Evolutionary conservation across 1,139 yeast species (phyloP), one percentile per base, ranked within the genome.

Genomic region (Eremothecium cymbalariae): DNA sequence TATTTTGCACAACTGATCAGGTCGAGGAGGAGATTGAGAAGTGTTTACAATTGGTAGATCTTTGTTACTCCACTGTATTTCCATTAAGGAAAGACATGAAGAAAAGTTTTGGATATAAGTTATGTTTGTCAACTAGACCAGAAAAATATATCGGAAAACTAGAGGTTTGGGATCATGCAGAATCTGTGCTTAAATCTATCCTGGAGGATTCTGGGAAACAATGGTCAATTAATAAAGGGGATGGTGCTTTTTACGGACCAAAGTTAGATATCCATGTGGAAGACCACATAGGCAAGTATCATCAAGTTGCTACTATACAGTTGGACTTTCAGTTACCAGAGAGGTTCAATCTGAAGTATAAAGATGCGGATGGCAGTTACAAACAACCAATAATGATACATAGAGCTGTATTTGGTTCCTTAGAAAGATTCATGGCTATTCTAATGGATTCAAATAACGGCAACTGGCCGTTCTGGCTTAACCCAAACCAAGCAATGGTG

Each of bases 171-270:
- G 65, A 85, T 50, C 63, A 62, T 25, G 99, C 99, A 3, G 98
- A 90, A 60, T 52, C 61, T 12, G 78, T 77, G 46, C 66, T 90
- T 42, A 75, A 71, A 41, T 59, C 62, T 7, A 93, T 90, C 2
- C 64, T 90, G 44, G 66, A 80, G 38, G 56, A 62, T 15, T 70
- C 77, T 15, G 80, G 78, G 6, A 69, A 70, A 25, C 57, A 65
- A 18, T 88, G 95, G 95, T 65, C 70, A 33, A 50, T 84, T 8
- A 80, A 86, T 44, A 82, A 77, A 39, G 95, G 95, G 12, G 99
- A 90, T 59, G 99, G 99, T 38, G 99, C 98, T 0, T 90, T 90
- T 61, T 90, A 90, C 57, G 99, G 99, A 1, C 99, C 99, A 18
- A 81, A 81, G 60, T 85, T 90, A 46, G 98, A 90, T 57, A 74